A percentile compares a stretch with the other conserved stretches of the same genome.
Conservation (phyloP, 352 stramenopile genomes). For the Blastocystis sp. region DNA sequence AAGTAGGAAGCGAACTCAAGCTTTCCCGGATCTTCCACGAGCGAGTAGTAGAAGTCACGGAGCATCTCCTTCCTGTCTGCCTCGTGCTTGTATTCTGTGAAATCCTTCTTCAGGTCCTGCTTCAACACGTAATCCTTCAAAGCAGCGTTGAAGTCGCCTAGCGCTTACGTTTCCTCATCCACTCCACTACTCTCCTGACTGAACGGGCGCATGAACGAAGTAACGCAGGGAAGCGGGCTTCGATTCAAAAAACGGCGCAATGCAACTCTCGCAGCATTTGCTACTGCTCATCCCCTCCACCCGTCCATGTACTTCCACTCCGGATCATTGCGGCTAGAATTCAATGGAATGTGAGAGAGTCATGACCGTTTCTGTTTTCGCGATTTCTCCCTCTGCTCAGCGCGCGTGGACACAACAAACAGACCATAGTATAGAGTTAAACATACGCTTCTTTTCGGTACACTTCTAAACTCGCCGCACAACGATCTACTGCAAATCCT, state of each 20-base stretch:
- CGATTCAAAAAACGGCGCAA: neutral
- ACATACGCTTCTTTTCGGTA: too few relatives aligned
- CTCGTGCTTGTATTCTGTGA: conserved; percentile 25
- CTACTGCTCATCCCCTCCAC: neutral
- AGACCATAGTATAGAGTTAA: too few relatives aligned
- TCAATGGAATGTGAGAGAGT: too few relatives aligned
- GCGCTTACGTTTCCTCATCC: neutral
- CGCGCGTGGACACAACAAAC: too few relatives aligned
- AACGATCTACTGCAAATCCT: neutral
- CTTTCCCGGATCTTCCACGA: neutral
- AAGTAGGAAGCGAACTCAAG: conserved; percentile 2
- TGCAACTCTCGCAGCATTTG: neutral
- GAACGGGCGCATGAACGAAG: neutral
- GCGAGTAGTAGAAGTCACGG: conserved; percentile 4
- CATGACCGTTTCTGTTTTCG: too few relatives aligned
- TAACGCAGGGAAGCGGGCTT: neutral
- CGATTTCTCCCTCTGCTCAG: too few relatives aligned
- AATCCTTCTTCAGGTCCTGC: conserved; percentile 23
- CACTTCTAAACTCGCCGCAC: too few relatives aligned
- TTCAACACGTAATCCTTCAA: conserved; percentile 39
- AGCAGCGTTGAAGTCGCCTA: conserved; percentile 9
- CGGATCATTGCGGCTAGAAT: too few relatives aligned
- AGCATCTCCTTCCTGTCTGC: conserved; percentile 22
- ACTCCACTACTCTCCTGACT: neutral
- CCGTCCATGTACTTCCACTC: too few relatives aligned